phyloP scores from a whole-genome alignment of 1,139 yeast genomes.

The Sugiyamaella neomexicana region DNA sequence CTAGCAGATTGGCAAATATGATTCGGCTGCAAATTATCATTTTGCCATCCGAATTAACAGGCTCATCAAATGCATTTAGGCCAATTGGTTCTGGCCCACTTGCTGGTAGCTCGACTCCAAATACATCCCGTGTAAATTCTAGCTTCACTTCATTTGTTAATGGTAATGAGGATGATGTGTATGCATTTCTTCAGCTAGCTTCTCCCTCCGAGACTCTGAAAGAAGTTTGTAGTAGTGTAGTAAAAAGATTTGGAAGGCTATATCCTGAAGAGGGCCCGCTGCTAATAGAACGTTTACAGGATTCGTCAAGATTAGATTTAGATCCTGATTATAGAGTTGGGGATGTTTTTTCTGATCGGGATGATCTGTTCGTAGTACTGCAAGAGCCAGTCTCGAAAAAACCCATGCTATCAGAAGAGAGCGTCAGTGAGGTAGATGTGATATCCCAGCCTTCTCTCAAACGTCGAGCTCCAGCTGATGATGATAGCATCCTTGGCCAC shows the following conservation, averaged over 20 bases:
- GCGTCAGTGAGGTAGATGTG: conserved; percentile 2
- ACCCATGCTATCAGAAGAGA: background rate
- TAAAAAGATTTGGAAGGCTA: conserved; percentile 53
- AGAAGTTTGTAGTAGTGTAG: conserved; percentile 53
- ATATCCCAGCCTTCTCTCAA: background rate
- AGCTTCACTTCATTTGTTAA: background rate
- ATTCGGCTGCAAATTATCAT: conserved; percentile 7
- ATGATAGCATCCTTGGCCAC: conserved; percentile 5
- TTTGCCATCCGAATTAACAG: background rate
- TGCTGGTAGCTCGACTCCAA: conserved; percentile 6
- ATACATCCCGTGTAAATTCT: background rate
- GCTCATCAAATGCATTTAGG: background rate
- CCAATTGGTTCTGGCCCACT: background rate
- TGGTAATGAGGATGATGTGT: conserved; percentile 28
- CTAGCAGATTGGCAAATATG: conserved; percentile 1
- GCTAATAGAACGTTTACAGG: conserved; percentile 60
- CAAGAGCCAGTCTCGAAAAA: conserved; percentile 16
- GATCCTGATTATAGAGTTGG: conserved; percentile 70
- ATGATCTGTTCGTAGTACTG: conserved; percentile 43
- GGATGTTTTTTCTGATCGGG: conserved; percentile 61
- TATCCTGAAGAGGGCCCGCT: conserved; percentile 60
- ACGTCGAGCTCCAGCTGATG: conserved; percentile 1
- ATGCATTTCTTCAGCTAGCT: conserved; percentile 65
- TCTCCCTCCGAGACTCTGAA: conserved; percentile 47
- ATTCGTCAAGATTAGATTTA: conserved; percentile 63